A percentile compares a stretch with the other conserved stretches of the same genome.
phyloP scores from a whole-genome alignment of 2,329 filamentous ascomycete genomes.

The Botrytis cinerea region DNA sequence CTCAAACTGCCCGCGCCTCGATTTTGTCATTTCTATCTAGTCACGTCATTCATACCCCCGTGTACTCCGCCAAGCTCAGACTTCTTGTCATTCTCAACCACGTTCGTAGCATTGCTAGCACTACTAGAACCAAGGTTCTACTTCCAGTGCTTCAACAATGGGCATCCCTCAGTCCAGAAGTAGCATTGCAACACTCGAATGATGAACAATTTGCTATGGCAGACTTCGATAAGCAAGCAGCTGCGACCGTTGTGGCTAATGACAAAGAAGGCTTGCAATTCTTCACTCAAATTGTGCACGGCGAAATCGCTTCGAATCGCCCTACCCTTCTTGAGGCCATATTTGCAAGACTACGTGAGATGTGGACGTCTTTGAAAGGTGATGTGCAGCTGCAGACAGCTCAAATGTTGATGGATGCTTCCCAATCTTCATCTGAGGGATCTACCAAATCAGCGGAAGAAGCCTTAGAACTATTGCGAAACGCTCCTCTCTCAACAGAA shows the following conservation, averaged over 20 bases:
- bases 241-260: conserved; percentile 55
- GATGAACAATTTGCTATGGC: conserved; percentile 50
- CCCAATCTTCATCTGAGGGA: conserved; percentile 48
- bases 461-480: conserved; percentile 71
- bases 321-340: conserved; percentile 60
- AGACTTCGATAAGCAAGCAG: conserved; percentile 54
- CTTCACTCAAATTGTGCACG: conserved; percentile 53
- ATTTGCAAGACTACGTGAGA: conserved; percentile 67
- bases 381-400: conserved; percentile 61
- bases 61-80: conserved; percentile 67
- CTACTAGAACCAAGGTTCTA: conserved; percentile 71
- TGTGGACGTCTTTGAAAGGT: conserved; percentile 73
- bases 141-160: conserved; percentile 73
- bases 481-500: conserved; percentile 70
- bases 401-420: conserved; percentile 62
- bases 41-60: conserved; percentile 69
- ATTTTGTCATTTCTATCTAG: conserved; percentile 72
- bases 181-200: conserved; percentile 53
- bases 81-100: conserved; percentile 73
- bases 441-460: conserved; percentile 51
- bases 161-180: conserved; percentile 55
- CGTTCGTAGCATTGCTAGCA: conserved; percentile 69
- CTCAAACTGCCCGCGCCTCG: conserved; percentile 62
- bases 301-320: conserved; percentile 48
- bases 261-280: conserved; percentile 59